Evolutionary conservation across 2,329 filamentous ascomycete genomes (phyloP).

Genomic region (Teratosphaeria nubilosa): DNA sequence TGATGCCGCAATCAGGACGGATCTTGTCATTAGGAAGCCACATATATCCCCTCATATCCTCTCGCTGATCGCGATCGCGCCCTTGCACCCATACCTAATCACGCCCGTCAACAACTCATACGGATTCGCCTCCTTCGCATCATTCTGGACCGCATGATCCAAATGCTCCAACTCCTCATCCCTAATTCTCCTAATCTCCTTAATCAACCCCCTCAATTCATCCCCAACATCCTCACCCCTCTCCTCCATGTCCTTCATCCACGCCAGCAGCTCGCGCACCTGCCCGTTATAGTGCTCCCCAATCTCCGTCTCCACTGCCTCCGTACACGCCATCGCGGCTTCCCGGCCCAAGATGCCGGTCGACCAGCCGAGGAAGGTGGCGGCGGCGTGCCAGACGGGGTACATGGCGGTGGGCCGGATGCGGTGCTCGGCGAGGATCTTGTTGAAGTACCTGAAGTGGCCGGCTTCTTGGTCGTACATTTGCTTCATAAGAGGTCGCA

Average conservation of each 20-base stretch:
- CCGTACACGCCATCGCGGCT: constrained; percentile 96
- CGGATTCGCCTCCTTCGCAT: constrained; percentile 79
- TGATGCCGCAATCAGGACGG: too few species aligned
- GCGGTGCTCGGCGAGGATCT: constrained; percentile 71
- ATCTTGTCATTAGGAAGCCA: too few species aligned
- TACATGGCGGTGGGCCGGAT: constrained; percentile 89
- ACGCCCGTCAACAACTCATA: constrained; percentile 81
- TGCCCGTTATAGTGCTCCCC: constrained; percentile 92
- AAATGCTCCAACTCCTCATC: constrained; percentile 97
- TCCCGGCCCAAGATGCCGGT: constrained; percentile 84
- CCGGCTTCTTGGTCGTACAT: constrained; percentile 96
- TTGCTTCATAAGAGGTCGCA: constrained; percentile 85
- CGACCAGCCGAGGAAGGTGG: constrained; percentile 74
- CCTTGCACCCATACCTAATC: constrained; percentile 80
- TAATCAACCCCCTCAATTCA: constrained; percentile 64
- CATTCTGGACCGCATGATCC: constrained; percentile 87
- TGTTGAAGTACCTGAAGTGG: constrained; percentile 79
- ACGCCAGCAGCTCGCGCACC: constrained; percentile 69
- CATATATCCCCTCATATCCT: constrained; percentile 21
- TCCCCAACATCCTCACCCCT: constrained; percentile 70
- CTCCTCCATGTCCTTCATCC: constrained; percentile 64
- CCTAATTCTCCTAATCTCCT: constrained; percentile 68
- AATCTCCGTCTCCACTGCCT: constrained; percentile 97
- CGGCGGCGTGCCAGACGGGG: constrained; percentile 74
- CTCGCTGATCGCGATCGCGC: constrained; percentile 88